phyloP scores from a whole-genome alignment of 2,329 filamentous ascomycete species.

The Pestalotiopsis sp. region DNA sequence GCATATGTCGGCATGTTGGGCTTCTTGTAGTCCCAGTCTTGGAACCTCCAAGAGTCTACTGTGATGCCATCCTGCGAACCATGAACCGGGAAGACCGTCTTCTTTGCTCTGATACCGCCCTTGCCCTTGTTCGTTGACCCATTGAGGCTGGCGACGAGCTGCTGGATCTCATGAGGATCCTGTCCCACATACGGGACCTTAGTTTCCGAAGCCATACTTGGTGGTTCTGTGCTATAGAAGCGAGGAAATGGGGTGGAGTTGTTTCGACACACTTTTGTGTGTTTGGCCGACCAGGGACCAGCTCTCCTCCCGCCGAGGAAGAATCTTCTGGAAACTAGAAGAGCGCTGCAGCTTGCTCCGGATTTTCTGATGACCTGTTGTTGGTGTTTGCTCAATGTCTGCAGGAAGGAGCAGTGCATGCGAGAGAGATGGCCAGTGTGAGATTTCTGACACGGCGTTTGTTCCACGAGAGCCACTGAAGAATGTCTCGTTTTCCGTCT shows the following conservation, averaged over 20 bases:
- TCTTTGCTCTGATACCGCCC: constrained; percentile 73
- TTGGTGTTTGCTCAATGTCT: not conserved
- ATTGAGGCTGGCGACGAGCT: constrained; percentile 68
- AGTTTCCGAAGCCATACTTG: constrained; percentile 24
- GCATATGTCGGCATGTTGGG: constrained; percentile 86
- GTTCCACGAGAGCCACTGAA: too few species aligned
- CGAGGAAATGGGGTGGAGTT: not conserved
- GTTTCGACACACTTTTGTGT: not conserved
- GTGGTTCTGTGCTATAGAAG: not conserved
- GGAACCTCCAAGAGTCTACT: constrained; percentile 91
- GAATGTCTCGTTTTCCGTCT: too few species aligned
- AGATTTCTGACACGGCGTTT: not conserved
- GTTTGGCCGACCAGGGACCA: not conserved
- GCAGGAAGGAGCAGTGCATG: not conserved
- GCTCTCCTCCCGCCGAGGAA: not conserved
- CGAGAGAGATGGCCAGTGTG: not conserved
- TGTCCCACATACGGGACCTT: constrained; percentile 68
- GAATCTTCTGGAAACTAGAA: not conserved
- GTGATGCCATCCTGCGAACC: constrained; percentile 64
- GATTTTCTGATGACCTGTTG: not conserved
- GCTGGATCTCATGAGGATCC: constrained; percentile 67
- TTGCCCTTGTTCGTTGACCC: constrained; percentile 55
- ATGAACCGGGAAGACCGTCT: constrained; percentile 73
- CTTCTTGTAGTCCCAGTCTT: constrained; percentile 96
- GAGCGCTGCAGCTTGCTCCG: not conserved